These are phyloP conservation scores for Trichoderma endophyticum DNA, from an alignment of 2,329 filamentous ascomycete genomes.

Conservation along the genomic window DNA sequence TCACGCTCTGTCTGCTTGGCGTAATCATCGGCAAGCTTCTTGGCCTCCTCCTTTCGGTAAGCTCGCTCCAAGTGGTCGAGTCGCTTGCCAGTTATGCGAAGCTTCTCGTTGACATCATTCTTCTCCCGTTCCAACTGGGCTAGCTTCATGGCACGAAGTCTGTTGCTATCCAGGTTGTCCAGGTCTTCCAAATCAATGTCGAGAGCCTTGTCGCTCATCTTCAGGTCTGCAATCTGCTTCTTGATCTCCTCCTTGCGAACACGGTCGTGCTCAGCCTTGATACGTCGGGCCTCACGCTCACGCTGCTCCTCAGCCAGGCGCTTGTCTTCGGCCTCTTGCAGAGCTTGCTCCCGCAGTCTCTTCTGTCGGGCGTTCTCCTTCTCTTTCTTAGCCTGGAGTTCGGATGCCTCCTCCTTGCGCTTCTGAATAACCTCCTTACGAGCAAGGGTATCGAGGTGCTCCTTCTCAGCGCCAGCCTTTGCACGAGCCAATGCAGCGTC, in stretches of 20 bases:
- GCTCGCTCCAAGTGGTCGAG: slow-evolving; percentile 97
- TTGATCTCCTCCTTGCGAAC: slow-evolving; percentile 92
- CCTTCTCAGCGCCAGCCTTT: slow-evolving; percentile 83
- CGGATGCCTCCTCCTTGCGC: slow-evolving; percentile 93
- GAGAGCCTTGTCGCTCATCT: slow-evolving; percentile 74
- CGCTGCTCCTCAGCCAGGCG: slow-evolving; percentile 89
- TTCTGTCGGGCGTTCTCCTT: slow-evolving; percentile 90
- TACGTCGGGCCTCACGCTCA: slow-evolving; percentile 80
- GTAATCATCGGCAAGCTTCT: slow-evolving; percentile 86
- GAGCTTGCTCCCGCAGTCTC: slow-evolving; percentile 78
- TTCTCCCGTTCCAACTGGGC: slow-evolving; percentile 97
- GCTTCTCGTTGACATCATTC: slow-evolving; percentile 88
- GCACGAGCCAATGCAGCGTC: slow-evolving; percentile 77
- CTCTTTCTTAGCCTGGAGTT: slow-evolving; percentile 81
- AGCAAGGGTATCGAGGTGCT: slow-evolving; percentile 79
- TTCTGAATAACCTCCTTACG: slow-evolving; percentile 91
- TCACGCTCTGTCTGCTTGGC: slow-evolving; percentile 77
- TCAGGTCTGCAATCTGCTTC: slow-evolving; percentile 87
- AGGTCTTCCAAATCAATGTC: slow-evolving; percentile 78
- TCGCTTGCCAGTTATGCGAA: slow-evolving; percentile 89
- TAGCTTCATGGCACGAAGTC: slow-evolving; percentile 90
- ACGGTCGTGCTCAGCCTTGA: slow-evolving; percentile 83
- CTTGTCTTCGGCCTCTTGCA: slow-evolving; percentile 85
- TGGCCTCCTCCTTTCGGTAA: slow-evolving; percentile 90
- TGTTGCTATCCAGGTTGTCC: slow-evolving; percentile 82